These are phyloP conservation scores for Pecoramyces ruminantium DNA, from an alignment of 192 early-diverging fungal species.

Conservation along the genomic window DNA sequence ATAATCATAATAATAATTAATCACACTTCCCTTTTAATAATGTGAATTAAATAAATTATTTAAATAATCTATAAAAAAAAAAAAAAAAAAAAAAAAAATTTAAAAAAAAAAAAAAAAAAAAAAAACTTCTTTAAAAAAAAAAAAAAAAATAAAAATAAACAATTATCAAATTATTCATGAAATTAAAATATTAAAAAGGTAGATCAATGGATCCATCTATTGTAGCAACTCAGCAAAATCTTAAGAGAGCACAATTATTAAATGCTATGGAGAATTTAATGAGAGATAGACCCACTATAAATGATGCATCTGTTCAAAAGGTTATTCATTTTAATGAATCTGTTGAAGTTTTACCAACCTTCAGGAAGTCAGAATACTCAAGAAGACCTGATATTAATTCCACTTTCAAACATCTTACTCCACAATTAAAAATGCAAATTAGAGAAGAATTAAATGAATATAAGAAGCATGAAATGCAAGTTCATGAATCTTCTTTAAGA, in stretches of 20 bases:
- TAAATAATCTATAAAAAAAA: too few relatives aligned
- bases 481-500: conserved; percentile 57
- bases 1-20: too few relatives aligned
- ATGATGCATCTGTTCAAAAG: background rate
- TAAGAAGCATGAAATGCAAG: conserved; percentile 79
- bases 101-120: too few relatives aligned
- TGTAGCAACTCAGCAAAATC: background rate
- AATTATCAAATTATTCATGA: too few relatives aligned
- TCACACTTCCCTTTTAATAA: too few relatives aligned
- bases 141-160: too few relatives aligned
- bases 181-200: background rate
- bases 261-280: background rate
- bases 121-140: too few relatives aligned
- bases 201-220: background rate
- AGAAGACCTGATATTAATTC: conserved; percentile 64
- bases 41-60: too few relatives aligned
- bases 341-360: conserved; percentile 46
- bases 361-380: conserved; percentile 64
- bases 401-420: conserved; percentile 68
- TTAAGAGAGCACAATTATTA: background rate
- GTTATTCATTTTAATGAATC: conserved; percentile 7
- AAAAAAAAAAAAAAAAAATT: too few relatives aligned
- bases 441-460: conserved; percentile 89
- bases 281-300: background rate
- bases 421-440: conserved; percentile 67